Evolutionary conservation across 768 basidiomycete genomes (phyloP), one percentile per base, ranked within the genome.

Genomic region (Boletus fagicola): DNA sequence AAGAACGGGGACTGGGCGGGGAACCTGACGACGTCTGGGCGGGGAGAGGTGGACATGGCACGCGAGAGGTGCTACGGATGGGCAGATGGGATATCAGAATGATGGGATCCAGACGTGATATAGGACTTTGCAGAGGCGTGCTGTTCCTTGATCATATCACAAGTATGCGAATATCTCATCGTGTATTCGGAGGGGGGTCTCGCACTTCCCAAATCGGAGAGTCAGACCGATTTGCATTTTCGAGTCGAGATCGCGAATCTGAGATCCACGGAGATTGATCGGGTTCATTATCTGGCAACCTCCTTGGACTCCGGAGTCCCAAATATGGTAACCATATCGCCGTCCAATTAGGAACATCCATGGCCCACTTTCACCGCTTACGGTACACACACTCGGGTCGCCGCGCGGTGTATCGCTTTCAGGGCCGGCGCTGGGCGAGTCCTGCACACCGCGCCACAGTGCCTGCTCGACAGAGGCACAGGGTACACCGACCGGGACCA

Each of bases 181-280:
- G 11, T 4, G 22, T 12, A 22, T 3, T 6, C 22, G 9, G 40
- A 10, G 51, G 36, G 36, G 54, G 36, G 42, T 59, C 59, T 57
- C n/a, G 2, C 24, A 57, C 45, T 48, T 33, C 53, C 33, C 33
- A 30, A 30, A 54, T 49, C 40, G 20, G 53, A 16, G 15, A 24
- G 22, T 11, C 59, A 64, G 26, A 45, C 61, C 59, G 64, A 67
- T 63, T 63, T 60, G 64, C 65, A 65, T 56, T 50, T 33, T 59
- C 38, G 49, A 47, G 33, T 26, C 31, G n/a, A 62, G 63, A 66
- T 68, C 54, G 64, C 26, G 60, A 39, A 67, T 67, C 66, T 66
- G 51, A 69, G 67, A 68, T 68, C 43, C 24, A 20, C 67, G 66
- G 66, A 61, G 55, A 67, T 67, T 60, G 45, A 51, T 58, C 61